Base-by-base conservation (phyloP, 1,284 basidiomycete species). In the Naganishia cerealis region DNA sequence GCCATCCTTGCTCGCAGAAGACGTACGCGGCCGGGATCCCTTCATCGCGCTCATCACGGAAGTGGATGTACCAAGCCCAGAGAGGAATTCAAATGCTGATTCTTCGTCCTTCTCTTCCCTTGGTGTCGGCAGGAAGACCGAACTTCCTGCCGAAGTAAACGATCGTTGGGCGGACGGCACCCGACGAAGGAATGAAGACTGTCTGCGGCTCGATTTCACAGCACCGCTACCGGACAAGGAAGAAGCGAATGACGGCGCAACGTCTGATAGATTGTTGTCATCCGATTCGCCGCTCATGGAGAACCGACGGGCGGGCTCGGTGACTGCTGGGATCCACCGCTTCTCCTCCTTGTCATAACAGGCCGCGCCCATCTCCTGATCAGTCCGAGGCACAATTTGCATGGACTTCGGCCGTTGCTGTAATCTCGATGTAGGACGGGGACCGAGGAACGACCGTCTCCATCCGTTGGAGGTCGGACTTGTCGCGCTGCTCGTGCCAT, bases 281-380 rank as follows among this genome's bases (percentile, higher is more conserved):
- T 63, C 61, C 21, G 61, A 63, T 54, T 63, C 61, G 10, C 61
- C 61, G 36, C 61, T 63, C 61, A 63, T 53, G 5, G 61, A 63
- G 50, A 63, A 63, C 21, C 61, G 61, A 42, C 61, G 61, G 12
- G 38, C 18, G 1, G 61, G 38, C 38, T 63, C 61, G 15, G 50
- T 40, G 7, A 52, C 40, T 1, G 61, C 61, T 4, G 61, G 61
- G 13, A 63, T 16, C 61, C 61, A 63, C 24, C 61, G 61, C 21
- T 53, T 63, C 9, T 63, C 61, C 7, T 63, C 61, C 3, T 63
- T 13, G 52, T 63, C 50, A 21, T 63, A 63, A 9, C 38, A 24
- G 16, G 26, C 39, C n/a, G 29, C 26, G 18, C n/a, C 50, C 15
- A 16, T 38, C 12, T 29, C 50, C 9, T 50, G n/a, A 15, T 42